Conservation (phyloP, 768 basidiomycete species). For the Pleurotus eryngii region DNA sequence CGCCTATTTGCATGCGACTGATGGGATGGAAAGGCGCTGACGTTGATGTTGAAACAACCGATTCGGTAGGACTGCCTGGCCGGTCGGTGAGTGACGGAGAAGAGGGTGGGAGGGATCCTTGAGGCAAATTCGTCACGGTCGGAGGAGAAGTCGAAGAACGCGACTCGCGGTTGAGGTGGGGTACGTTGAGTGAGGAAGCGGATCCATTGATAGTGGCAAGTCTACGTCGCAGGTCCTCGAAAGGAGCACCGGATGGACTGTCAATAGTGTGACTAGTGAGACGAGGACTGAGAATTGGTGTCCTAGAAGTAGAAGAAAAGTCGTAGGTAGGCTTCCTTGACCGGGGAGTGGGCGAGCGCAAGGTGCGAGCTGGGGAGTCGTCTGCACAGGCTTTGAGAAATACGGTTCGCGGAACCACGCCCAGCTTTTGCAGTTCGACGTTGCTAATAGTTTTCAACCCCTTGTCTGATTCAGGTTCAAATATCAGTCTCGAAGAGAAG, state of each 20-base stretch:
- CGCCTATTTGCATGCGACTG: conserved; percentile 67
- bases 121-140: conserved; percentile 21
- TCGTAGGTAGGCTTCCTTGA: conserved; percentile 36
- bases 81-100: conserved; percentile 41
- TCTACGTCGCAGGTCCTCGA: conserved; percentile 76
- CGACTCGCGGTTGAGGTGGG: conserved; percentile 41
- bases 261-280: conserved; percentile 50
- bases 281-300: conserved; percentile 48
- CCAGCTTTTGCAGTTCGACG: conserved; percentile 82
- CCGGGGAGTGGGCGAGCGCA: conserved; percentile 33
- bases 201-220: conserved; percentile 77
- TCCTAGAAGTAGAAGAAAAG: conserved; percentile 21
- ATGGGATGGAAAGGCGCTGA: conserved; percentile 55
- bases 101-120: conserved; percentile 26
- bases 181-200: conserved; percentile 53
- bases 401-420: conserved; percentile 87
- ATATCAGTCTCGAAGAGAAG: conserved; percentile 60
- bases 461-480: conserved; percentile 62
- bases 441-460: conserved; percentile 62
- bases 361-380: conserved; percentile 36
- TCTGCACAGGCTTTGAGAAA: conserved; percentile 65
- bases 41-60: conserved; percentile 69
- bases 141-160: conserved; percentile 40
- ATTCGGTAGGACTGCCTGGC: conserved; percentile 80
- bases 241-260: conserved; percentile 46